Base-by-base conservation (phyloP, 441 rosid species). In the Gossypium armourianum region DNA sequence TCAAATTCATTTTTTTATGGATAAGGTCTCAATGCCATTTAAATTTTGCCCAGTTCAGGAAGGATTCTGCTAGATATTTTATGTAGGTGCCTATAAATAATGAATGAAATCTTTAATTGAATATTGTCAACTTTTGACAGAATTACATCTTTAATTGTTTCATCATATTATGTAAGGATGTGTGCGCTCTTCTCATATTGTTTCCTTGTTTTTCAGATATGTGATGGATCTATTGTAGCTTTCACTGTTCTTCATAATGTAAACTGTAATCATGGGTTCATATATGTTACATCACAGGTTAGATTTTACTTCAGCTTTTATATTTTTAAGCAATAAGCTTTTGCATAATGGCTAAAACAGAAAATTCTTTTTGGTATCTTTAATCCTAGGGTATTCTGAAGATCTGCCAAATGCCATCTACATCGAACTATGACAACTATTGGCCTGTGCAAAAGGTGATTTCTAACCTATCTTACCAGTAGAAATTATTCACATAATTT, bases 211-310 rank as follows among this genome's bases (percentile, higher is more conserved):
- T 75, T 86, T 86, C 97, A 92, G 99, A 83, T 90, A 60, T 92
- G 99, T 78, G 97, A 92, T 74, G 96, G 99, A 75, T 79, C 96
- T 72, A 90, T 95, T 75, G 89, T 80, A 16, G 99, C 99, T 71
- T 95, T 95, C 81, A 92, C 97, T 70, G 99, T 92, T 83, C 96
- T 95, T 79, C 97, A 92, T 81, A 95, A 90, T 76, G 97, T 95
- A 64, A 95, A 95, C 68, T 95, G 97, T 78, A 95, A 90, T 79
- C 97, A 85, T 61, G 99, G 99, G 74, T 83, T 95, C 85, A 92
- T 95, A 73, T 90, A 90, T 76, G 97, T 95, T 69, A 95, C 99
- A 45, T 88, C 97, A 49, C 90, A 92, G 97, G 99, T 95, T 72
- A 70, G 76, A 57, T 75, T 56, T 54, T 68, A 54, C 16, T 49